These are phyloP conservation scores for Corylus heterophylla DNA, from an alignment of 306 rosid species.

Conservation along the genomic window DNA sequence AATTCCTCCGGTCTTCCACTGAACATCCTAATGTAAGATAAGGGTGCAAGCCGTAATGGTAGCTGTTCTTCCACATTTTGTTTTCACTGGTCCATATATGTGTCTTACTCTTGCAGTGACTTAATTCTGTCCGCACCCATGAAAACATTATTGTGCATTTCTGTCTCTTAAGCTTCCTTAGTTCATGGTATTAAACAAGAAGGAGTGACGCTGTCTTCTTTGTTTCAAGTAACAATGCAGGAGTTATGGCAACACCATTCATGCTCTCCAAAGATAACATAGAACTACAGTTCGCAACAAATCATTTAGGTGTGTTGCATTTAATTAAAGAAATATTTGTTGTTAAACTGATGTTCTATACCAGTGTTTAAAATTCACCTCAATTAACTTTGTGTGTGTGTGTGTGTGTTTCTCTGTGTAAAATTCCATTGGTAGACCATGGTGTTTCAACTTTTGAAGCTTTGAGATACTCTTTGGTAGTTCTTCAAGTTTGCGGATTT, in stretches of 20 bases:
- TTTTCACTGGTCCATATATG: background rate
- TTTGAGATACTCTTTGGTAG: background rate
- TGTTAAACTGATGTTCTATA: background rate
- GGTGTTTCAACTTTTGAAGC: background rate
- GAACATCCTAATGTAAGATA: conserved; percentile 80
- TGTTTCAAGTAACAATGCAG: conserved; percentile 88
- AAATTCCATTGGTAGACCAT: conserved; percentile 13
- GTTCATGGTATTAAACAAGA: conserved; percentile 1
- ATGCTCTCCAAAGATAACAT: conserved; percentile 68
- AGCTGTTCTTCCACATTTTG: background rate
- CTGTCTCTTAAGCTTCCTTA: conserved; percentile 17
- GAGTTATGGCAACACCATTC: conserved; percentile 68
- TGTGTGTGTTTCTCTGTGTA: background rate
- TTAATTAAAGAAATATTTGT: background rate
- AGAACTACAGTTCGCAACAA: conserved; percentile 88
- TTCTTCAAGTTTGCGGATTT: background rate
- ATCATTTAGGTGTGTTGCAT: conserved; percentile 59
- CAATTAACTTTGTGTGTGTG: background rate
- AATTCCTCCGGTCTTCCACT: conserved; percentile 54
- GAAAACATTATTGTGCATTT: background rate
- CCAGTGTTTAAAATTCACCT: background rate
- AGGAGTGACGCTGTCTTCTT: conserved; percentile 22
- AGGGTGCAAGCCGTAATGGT: background rate
- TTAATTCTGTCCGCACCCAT: background rate
- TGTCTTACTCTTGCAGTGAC: background rate